Percentiles rank a stretch among this genome's conserved stretches.
These are phyloP conservation scores for Rosa rugosa DNA, from an alignment of 306 rosid genomes.

Conservation along the genomic window DNA sequence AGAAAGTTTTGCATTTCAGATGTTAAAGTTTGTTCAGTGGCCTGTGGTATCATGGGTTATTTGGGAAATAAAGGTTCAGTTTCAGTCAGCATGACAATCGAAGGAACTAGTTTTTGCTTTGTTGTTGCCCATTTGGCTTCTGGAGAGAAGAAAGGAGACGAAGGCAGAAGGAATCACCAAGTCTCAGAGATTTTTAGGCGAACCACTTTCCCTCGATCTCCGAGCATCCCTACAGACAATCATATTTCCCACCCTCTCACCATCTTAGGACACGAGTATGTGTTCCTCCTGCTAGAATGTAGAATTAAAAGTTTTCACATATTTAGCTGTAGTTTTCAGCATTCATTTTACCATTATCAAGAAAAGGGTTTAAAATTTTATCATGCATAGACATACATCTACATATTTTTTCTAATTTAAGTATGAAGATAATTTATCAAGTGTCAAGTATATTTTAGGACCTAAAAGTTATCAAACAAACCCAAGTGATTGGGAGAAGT, in stretches of 20 bases:
- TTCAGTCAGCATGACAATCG: slow-evolving; percentile 82
- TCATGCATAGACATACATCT: neutral
- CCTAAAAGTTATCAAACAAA: neutral
- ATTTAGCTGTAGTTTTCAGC: neutral
- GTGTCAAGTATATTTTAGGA: neutral
- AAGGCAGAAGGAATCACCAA: slow-evolving; percentile 72
- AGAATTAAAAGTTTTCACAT: neutral
- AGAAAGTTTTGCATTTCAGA: slow-evolving; percentile 57
- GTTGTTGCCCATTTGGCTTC: slow-evolving; percentile 84
- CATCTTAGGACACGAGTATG: slow-evolving; percentile 94
- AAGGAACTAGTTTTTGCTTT: slow-evolving; percentile 93
- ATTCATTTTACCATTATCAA: neutral
- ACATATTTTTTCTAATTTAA: neutral
- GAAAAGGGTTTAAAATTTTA: neutral
- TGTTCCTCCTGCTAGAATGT: slow-evolving; percentile 19
- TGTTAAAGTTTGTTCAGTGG: slow-evolving; percentile 82
- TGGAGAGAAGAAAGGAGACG: slow-evolving; percentile 88
- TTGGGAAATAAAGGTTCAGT: slow-evolving; percentile 93
- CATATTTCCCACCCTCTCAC: slow-evolving; percentile 56
- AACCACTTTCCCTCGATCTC: slow-evolving; percentile 52
- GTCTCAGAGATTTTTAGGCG: slow-evolving; percentile 78
- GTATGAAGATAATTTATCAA: neutral
- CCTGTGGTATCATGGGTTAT: slow-evolving; percentile 96
- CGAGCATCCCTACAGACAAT: slow-evolving; percentile 24
- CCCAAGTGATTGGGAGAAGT: neutral